A percentile compares a stretch with the other conserved stretches of the same genome.
Evolutionary conservation across 1,284 basidiomycete species (phyloP).

Genomic region (Cystobasidiaceae sp.): DNA sequence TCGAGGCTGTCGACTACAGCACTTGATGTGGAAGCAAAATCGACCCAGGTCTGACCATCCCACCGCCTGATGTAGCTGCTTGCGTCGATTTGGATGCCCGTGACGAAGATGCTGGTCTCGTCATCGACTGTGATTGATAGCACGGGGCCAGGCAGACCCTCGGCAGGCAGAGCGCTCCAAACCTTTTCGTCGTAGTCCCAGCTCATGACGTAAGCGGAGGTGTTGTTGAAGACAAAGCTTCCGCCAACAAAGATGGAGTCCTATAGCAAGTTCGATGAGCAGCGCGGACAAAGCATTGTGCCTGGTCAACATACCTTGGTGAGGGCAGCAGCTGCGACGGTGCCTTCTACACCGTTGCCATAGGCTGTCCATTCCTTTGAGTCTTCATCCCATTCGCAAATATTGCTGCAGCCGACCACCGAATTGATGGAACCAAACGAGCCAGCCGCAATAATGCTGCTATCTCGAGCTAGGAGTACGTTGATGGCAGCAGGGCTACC

Average conservation of each 20-base stretch:
- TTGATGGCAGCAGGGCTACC: slow-evolving; percentile 63
- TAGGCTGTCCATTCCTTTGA: slow-evolving; percentile 71
- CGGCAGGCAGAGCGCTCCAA: slow-evolving; percentile 68
- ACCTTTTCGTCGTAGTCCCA: slow-evolving; percentile 64
- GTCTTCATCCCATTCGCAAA: slow-evolving; percentile 70
- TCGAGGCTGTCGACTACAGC: no score
- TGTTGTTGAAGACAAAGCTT: slow-evolving; percentile 61
- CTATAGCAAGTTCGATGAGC: not conserved
- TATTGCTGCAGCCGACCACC: slow-evolving; percentile 61
- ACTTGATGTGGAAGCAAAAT: no score
- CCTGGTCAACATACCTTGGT: slow-evolving; percentile 60
- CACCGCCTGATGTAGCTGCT: slow-evolving; percentile 73
- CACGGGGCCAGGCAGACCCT: slow-evolving; percentile 76
- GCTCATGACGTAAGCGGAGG: slow-evolving; percentile 62
- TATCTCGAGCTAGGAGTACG: slow-evolving; percentile 63
- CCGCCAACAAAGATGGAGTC: slow-evolving; percentile 52
- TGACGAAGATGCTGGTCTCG: slow-evolving; percentile 76
- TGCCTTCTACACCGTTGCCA: slow-evolving; percentile 75
- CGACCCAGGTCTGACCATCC: slow-evolving; percentile 75
- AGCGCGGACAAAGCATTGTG: not conserved
- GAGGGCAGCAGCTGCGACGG: slow-evolving; percentile 71
- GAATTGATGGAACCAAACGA: slow-evolving; percentile 75
- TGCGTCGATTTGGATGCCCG: slow-evolving; percentile 64
- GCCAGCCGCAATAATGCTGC: slow-evolving; percentile 74
- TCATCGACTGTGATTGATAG: slow-evolving; percentile 81